Base-by-base conservation (phyloP, 2,329 filamentous ascomycete genomes). In the Paecilomyces niveus region DNA sequence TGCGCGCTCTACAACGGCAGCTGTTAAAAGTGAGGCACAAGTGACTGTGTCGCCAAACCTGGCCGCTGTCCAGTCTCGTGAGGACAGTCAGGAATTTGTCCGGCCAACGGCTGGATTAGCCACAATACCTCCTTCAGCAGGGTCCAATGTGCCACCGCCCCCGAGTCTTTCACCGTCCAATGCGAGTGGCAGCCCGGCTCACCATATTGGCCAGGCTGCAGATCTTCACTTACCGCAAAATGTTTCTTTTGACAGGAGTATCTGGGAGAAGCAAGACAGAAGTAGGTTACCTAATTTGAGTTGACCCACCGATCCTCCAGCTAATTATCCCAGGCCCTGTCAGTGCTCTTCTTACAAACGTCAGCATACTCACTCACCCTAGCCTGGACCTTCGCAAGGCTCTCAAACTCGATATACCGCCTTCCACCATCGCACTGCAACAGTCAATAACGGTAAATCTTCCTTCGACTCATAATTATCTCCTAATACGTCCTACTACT, bases 361-460 rank as follows among this genome's bases (percentile, higher is more conserved):
- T 93, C 24, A 83, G 81, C 45, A 76, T 92, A 15, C 80, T 82
- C 58, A 87, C 87, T 13, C 89, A 93, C 68, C 86, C 88, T 0
- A 81, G 81, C 10, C 78, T 91, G 50, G 83, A 83, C 54, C 72
- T 85, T 2, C 77, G 85, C 8, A 82, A 83, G 26, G 85, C 84
- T 26, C 86, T 88, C 69, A 77, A 83, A 33, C 77, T 89, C 57
- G 81, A 84, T 35, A 76, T 96, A 32, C 80, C 82, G 1, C 86
- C 91, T 3, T 85, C 87, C 55, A 76, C 84, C 6, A 83, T 81
- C 18, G 81, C 88, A 65, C 82, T 85, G 29, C 85, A 90, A 59
- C 88, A 93, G 65, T 90, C 86, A 3, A 78, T 89, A 50, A 89
- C 89, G 5, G 78, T 94, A 57, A 87, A 85, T 59, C 77, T 94